phyloP scores from a whole-genome alignment of 768 basidiomycete species.

The Exsudoporus frostii region DNA sequence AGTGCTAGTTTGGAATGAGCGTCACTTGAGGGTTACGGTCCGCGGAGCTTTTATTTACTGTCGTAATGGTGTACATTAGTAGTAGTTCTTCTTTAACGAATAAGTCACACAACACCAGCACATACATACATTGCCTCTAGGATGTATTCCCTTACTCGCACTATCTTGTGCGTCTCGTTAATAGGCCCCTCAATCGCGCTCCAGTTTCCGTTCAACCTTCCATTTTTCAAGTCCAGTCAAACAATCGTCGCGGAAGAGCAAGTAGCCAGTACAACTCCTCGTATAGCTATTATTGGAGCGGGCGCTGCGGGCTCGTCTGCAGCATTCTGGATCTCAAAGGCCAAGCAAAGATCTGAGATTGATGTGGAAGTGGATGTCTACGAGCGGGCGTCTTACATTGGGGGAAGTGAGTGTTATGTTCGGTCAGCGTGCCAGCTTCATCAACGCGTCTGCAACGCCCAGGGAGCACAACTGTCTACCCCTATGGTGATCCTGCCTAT shows the following conservation, averaged over 20 bases:
- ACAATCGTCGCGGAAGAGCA: slow-evolving; percentile 19
- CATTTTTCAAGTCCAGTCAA: slow-evolving; percentile 46
- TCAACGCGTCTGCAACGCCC: slow-evolving; percentile 3
- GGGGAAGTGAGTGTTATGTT: slow-evolving; percentile 66
- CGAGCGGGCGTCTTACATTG: slow-evolving; percentile 72
- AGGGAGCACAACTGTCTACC: slow-evolving; percentile 80
- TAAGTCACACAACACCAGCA: not conserved
- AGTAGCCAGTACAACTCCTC: slow-evolving; percentile 33
- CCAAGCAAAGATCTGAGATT: slow-evolving; percentile 64
- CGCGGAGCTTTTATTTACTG: not conserved
- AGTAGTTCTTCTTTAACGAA: not conserved
- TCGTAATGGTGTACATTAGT: too few species aligned
- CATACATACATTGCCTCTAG: not conserved
- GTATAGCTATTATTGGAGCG: slow-evolving; percentile 86
- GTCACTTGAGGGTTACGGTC: too few species aligned
- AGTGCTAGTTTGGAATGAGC: too few species aligned
- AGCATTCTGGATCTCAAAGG: slow-evolving; percentile 80
- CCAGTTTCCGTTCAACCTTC: slow-evolving; percentile 54
- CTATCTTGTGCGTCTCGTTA: slow-evolving; percentile 22
- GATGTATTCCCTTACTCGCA: slow-evolving; percentile 17
- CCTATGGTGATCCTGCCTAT: slow-evolving; percentile 56
- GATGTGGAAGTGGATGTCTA: slow-evolving; percentile 82
- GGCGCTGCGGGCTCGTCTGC: slow-evolving; percentile 86
- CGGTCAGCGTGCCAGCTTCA: not conserved
- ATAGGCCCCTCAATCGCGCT: slow-evolving; percentile 28